phyloP scores from a whole-genome alignment of 2,329 filamentous ascomycete genomes.

The Diplodia seriata region DNA sequence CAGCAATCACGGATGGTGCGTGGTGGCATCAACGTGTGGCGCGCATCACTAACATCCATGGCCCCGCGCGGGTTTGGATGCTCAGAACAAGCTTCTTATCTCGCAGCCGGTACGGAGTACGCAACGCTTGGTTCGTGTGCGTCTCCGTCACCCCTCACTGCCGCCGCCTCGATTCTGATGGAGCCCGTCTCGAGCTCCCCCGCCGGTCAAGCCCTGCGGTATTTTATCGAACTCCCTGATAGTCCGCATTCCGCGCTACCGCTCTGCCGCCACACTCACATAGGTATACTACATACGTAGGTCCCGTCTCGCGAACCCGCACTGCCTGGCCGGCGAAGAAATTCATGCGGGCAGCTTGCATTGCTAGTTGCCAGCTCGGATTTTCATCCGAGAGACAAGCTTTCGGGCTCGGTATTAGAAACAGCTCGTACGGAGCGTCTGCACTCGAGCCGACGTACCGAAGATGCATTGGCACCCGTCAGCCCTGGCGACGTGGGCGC shows the following conservation, averaged over 20 bases:
- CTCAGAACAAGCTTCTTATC: slow-evolving; percentile 6
- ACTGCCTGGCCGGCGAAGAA: background rate
- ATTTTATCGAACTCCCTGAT: slow-evolving; percentile 13
- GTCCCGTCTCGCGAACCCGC: too few species aligned
- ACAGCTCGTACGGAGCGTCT: slow-evolving; percentile 17
- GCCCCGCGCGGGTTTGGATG: background rate
- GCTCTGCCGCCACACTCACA: slow-evolving; percentile 9
- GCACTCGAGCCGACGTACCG: slow-evolving; percentile 1
- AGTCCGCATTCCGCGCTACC: slow-evolving; percentile 10
- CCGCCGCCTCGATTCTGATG: background rate
- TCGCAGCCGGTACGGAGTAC: background rate
- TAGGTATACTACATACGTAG: too few species aligned
- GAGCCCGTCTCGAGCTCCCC: slow-evolving; percentile 4
- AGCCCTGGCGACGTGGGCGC: background rate
- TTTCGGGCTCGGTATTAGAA: slow-evolving; percentile 15
- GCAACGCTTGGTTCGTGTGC: background rate
- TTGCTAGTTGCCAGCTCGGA: background rate
- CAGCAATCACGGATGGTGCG: background rate
- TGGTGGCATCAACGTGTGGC: background rate
- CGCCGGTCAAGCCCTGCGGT: slow-evolving; percentile 5
- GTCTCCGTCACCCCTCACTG: background rate
- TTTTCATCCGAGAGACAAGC: slow-evolving; percentile 12
- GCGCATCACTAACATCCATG: background rate
- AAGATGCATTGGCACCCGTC: background rate
- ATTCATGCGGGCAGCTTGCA: background rate